phyloP scores from a whole-genome alignment of 768 basidiomycete species.

The Russula abietina region DNA sequence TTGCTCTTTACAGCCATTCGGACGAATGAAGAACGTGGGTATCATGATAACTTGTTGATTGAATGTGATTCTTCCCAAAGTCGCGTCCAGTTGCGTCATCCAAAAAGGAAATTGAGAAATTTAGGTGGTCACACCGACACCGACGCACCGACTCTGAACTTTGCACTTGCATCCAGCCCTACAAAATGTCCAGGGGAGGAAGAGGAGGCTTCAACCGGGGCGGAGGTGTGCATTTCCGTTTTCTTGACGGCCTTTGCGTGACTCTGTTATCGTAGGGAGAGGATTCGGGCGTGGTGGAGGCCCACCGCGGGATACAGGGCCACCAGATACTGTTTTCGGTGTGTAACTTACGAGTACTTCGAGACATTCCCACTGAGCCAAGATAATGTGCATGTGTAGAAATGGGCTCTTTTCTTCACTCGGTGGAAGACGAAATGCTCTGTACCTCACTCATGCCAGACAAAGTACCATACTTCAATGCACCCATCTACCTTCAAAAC shows the following conservation, averaged over 20 bases:
- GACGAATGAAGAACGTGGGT: neutral
- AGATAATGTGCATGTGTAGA: conserved; percentile 43
- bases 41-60: neutral
- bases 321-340: conserved; percentile 78
- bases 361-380: conserved; percentile 16
- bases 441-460: conserved; percentile 78
- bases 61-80: conserved; percentile 4
- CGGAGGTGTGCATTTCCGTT: conserved; percentile 34
- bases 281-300: conserved; percentile 65
- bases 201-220: conserved; percentile 41
- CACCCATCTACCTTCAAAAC: conserved; percentile 95
- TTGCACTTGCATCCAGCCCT: neutral
- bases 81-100: conserved; percentile 3
- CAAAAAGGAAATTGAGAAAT: conserved; percentile 8
- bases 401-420: conserved; percentile 87
- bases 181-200: conserved; percentile 47
- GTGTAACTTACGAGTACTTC: conserved; percentile 24
- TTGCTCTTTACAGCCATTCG: conserved; percentile 6
- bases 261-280: conserved; percentile 36
- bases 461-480: conserved; percentile 98
- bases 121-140: neutral
- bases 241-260: neutral
- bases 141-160: neutral
- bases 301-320: conserved; percentile 61
- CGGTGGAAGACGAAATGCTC: conserved; percentile 98